These are phyloP conservation scores for Coffea eugenioides DNA, from an alignment of 257 asterid species.

Conservation along the genomic window DNA sequence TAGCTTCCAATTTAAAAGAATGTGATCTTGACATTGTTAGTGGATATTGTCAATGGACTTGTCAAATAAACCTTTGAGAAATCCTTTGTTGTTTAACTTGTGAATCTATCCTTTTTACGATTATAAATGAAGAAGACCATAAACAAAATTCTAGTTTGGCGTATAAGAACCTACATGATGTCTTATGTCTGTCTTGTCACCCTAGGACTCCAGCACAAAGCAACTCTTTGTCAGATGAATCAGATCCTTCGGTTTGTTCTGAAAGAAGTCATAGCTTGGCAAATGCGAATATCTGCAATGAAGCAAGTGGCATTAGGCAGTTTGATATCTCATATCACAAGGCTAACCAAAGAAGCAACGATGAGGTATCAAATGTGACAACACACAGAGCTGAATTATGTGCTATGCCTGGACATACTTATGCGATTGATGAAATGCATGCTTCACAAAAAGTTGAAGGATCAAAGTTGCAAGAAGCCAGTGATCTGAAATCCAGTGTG, in stretches of 20 bases:
- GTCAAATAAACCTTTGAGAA: background rate
- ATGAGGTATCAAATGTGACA: slow-evolving; percentile 34
- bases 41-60: background rate
- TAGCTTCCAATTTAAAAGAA: background rate
- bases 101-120: background rate
- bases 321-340: slow-evolving; percentile 46
- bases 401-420: slow-evolving; percentile 49
- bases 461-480: slow-evolving; percentile 23
- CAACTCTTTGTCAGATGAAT: slow-evolving; percentile 57
- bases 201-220: slow-evolving; percentile 80
- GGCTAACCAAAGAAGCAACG: slow-evolving; percentile 37
- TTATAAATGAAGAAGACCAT: background rate
- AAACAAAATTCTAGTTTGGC: background rate
- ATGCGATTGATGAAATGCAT: slow-evolving; percentile 34
- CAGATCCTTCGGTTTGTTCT: slow-evolving; percentile 66
- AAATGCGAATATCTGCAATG: slow-evolving; percentile 43
- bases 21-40: background rate
- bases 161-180: background rate
- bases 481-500: slow-evolving; percentile 31
- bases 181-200: slow-evolving; percentile 1
- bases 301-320: slow-evolving; percentile 30
- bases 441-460: slow-evolving; percentile 39
- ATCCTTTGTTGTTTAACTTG: too few species aligned
- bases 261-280: slow-evolving; percentile 44
- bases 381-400: slow-evolving; percentile 34